Percentiles rank a stretch among this genome's conserved stretches.
Evolutionary conservation across 768 basidiomycete genomes (phyloP).

Genomic region (Suillus weaverae): DNA sequence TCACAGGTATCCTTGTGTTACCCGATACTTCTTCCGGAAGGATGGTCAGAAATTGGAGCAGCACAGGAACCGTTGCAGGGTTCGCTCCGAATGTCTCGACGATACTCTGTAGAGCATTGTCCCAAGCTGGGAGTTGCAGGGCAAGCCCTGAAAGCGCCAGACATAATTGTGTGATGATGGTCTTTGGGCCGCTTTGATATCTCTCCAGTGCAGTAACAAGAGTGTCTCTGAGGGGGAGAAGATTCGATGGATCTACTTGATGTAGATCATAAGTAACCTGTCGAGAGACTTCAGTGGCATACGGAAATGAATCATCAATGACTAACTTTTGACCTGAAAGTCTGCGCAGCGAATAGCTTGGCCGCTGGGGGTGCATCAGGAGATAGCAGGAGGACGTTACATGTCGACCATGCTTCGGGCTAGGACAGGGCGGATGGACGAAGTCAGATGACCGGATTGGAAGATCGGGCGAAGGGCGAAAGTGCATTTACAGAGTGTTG

Average conservation of each 20-base stretch:
- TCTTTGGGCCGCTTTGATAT: slow-evolving; percentile 76
- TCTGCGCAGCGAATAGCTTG: slow-evolving; percentile 94
- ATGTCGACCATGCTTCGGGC: slow-evolving; percentile 96
- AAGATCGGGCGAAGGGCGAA: slow-evolving; percentile 62
- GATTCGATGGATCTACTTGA: slow-evolving; percentile 75
- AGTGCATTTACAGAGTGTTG: slow-evolving; percentile 96
- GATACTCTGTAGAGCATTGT: slow-evolving; percentile 74
- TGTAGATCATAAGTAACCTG: slow-evolving; percentile 95
- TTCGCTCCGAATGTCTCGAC: slow-evolving; percentile 84
- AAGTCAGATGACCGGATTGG: slow-evolving; percentile 66
- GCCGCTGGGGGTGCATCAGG: slow-evolving; percentile 76
- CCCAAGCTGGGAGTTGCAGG: slow-evolving; percentile 86
- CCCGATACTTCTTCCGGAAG: slow-evolving; percentile 86
- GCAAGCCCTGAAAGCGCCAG: slow-evolving; percentile 89
- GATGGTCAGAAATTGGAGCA: slow-evolving; percentile 87
- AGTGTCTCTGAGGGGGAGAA: slow-evolving; percentile 83
- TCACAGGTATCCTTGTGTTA: slow-evolving; percentile 86
- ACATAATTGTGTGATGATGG: slow-evolving; percentile 86
- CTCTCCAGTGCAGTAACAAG: slow-evolving; percentile 72
- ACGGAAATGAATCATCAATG: slow-evolving; percentile 4
- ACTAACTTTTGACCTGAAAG: slow-evolving; percentile 89
- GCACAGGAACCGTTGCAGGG: slow-evolving; percentile 76
- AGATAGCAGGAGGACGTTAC: slow-evolving; percentile 85
- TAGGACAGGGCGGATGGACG: slow-evolving; percentile 64
- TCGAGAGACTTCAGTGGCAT: slow-evolving; percentile 28